A percentile compares a stretch with the other conserved stretches of the same genome.
Conservation (phyloP, 176 grass and related monocot genomes). For the Aegilops tauschii region DNA sequence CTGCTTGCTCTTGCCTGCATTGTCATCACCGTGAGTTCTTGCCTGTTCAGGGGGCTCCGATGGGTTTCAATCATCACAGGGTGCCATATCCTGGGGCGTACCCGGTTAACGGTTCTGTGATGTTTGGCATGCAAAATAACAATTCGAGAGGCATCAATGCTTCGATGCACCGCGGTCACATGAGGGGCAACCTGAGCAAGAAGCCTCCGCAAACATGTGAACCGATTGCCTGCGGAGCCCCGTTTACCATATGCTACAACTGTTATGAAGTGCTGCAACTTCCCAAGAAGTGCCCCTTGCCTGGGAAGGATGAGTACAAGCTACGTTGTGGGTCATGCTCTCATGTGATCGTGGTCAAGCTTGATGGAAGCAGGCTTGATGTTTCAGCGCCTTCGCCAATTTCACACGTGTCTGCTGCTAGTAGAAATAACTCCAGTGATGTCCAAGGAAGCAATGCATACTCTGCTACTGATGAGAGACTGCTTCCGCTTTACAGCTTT, state of each 20-base stretch:
- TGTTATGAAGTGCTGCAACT: constrained; percentile 90
- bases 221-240: constrained; percentile 73
- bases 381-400: constrained; percentile 57
- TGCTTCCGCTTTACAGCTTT: constrained; percentile 74
- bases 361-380: constrained; percentile 71
- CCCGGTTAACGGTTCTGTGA: constrained; percentile 24
- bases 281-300: constrained; percentile 46
- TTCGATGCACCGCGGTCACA: constrained; percentile 30
- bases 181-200: constrained; percentile 52
- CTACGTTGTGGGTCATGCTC: constrained; percentile 82
- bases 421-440: constrained; percentile 42
- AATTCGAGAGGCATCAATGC: constrained; percentile 45
- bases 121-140: constrained; percentile 42
- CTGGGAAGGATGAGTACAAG: constrained; percentile 65
- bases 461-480: constrained; percentile 30
- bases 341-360: constrained; percentile 56
- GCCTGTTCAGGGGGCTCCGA: constrained; percentile 50
- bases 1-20: constrained; percentile 79
- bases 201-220: constrained; percentile 55
- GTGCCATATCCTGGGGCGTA: constrained; percentile 42
- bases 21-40: constrained; percentile 42
- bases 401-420: constrained; percentile 35
- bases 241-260: constrained; percentile 88
- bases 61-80: constrained; percentile 52
- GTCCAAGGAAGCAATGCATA: constrained; percentile 35